Conservation (phyloP, 768 basidiomycete species). For the Nidula microcarpa region DNA sequence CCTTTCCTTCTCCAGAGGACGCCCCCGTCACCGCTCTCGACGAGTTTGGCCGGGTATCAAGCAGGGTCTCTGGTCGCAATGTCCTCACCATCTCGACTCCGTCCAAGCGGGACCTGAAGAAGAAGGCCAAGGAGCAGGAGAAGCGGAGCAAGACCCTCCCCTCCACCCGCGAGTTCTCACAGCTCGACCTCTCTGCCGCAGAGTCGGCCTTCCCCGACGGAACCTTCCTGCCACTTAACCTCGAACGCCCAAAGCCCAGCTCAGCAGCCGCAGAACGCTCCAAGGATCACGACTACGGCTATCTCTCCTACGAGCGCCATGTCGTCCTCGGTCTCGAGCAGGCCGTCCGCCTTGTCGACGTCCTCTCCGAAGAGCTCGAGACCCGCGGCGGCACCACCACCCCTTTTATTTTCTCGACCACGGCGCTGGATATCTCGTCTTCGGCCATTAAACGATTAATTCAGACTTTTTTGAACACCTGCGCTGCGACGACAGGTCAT, state of each 20-base stretch:
- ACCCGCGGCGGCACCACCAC: constrained; percentile 78
- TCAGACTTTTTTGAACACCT: constrained; percentile 73
- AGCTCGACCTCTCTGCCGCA: constrained; percentile 21
- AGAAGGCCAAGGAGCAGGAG: constrained; percentile 38
- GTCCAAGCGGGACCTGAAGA: constrained; percentile 49
- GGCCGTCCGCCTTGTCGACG: constrained; percentile 67
- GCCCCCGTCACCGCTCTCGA: constrained; percentile 33
- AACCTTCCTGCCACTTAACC: constrained; percentile 48
- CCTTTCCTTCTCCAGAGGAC: constrained; percentile 17
- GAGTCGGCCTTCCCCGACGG: constrained; percentile 42
- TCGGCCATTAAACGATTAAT: constrained; percentile 76
- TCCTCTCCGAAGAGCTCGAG: constrained; percentile 66
- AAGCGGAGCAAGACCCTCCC: constrained; percentile 40
- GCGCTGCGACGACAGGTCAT: constrained; percentile 27
- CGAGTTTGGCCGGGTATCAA: constrained; percentile 64
- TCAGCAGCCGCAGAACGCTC: constrained; percentile 30
- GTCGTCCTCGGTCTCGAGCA: constrained; percentile 76
- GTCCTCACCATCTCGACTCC: constrained; percentile 16
- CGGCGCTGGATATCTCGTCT: constrained; percentile 81
- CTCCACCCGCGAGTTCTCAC: constrained; percentile 25
- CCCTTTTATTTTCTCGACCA: constrained; percentile 87
- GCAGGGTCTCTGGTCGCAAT: constrained; percentile 36
- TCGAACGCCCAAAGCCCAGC: constrained; percentile 43
- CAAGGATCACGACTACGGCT: constrained; percentile 58
- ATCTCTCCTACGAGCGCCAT: constrained; percentile 69